phyloP scores from a whole-genome alignment of 148 eudicot species.

The Camellia japonica region DNA sequence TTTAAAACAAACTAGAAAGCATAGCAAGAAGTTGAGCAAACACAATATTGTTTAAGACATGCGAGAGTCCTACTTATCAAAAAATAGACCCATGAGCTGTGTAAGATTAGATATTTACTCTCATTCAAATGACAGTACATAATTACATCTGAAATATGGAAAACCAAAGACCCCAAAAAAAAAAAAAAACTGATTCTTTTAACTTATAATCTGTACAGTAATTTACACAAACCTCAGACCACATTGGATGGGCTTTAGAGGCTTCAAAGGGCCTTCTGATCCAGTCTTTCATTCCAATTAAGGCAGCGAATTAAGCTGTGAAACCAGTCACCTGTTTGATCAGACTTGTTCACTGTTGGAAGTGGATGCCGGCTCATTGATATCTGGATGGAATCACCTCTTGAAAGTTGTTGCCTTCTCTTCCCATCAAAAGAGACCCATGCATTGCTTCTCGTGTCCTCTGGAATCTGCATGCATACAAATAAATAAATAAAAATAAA shows the following conservation, averaged over 20 bases:
- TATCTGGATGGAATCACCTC: slow-evolving; percentile 85
- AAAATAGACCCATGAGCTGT: no score
- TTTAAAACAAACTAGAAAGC: no score
- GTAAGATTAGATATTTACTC: no score
- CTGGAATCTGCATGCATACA: slow-evolving; percentile 56
- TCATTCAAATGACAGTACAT: no score
- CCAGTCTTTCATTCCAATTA: slow-evolving; percentile 92
- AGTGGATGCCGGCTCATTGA: slow-evolving; percentile 92
- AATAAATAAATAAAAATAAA: not conserved
- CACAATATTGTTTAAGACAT: no score
- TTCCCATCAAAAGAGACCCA: slow-evolving; percentile 99
- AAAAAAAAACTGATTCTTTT: not conserved
- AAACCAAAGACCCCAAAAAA: not conserved
- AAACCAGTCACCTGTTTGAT: slow-evolving; percentile 96
- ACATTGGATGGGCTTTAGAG: not conserved
- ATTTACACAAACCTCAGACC: slow-evolving; percentile 32
- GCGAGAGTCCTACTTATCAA: no score
- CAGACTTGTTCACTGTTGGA: slow-evolving; percentile 85
- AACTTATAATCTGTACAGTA: slow-evolving; percentile 30
- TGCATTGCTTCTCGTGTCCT: slow-evolving; percentile 92
- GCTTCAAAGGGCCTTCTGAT: slow-evolving; percentile 86
- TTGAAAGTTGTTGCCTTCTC: slow-evolving; percentile 93
- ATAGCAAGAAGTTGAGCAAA: no score
- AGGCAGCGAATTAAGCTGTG: slow-evolving; percentile 90
- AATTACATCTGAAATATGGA: not conserved